Evolutionary conservation across 495 filamentous ascomycete genomes (phyloP).

Genomic region (Podospora bellae-mahoneyi): DNA sequence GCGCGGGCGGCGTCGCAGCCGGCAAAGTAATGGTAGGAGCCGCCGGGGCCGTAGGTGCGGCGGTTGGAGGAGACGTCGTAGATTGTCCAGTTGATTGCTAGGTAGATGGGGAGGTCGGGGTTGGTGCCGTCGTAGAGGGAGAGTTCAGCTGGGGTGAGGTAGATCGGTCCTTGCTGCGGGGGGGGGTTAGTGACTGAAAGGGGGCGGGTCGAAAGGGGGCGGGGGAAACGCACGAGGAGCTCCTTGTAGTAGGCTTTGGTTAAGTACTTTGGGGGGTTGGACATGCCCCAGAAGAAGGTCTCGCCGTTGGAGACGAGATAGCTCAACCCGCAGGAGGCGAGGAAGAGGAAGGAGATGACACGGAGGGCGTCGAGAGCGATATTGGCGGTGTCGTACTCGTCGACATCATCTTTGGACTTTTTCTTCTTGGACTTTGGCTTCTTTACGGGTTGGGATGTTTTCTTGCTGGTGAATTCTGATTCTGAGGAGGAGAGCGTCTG

Average conservation of each 20-base stretch:
- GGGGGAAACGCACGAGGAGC: constrained; percentile 53
- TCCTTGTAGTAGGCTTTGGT: constrained; percentile 57
- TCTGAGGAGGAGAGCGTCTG: constrained; percentile 8
- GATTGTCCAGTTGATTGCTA: constrained; percentile 89
- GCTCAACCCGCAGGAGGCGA: constrained; percentile 68
- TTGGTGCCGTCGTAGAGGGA: constrained; percentile 74
- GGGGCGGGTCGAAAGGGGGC: background rate
- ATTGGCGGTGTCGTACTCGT: constrained; percentile 37
- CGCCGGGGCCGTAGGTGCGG: constrained; percentile 81
- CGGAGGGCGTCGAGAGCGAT: constrained; percentile 70
- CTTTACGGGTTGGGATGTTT: constrained; percentile 6
- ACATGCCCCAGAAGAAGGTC: constrained; percentile 53
- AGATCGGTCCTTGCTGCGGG: constrained; percentile 38
- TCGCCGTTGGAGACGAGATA: constrained; percentile 75
- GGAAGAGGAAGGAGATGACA: constrained; percentile 62
- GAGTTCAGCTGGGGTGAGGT: constrained; percentile 73
- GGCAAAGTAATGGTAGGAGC: constrained; percentile 82
- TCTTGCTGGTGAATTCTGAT: constrained; percentile 12
- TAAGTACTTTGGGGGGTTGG: constrained; percentile 66
- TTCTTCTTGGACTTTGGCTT: constrained; percentile 24
- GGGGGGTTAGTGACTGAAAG: background rate
- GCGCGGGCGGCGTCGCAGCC: constrained; percentile 83
- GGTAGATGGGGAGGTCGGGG: constrained; percentile 72
- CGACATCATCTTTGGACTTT: constrained; percentile 36
- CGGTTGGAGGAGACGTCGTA: constrained; percentile 83